phyloP scores from a whole-genome alignment of 164 flowering plant species.

The Platanus orientalis region DNA sequence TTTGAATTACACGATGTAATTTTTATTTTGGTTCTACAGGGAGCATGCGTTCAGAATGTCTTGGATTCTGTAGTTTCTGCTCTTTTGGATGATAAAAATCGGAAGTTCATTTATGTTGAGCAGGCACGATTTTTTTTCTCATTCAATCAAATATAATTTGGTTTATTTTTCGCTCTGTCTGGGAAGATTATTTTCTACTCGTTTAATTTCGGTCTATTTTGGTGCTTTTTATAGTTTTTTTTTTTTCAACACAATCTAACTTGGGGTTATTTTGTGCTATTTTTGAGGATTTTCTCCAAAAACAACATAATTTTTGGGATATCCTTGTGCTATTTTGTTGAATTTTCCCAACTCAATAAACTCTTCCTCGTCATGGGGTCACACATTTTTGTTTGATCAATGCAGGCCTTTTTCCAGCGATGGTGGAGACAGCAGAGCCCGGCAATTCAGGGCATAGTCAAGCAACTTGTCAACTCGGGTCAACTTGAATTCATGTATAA shows the following conservation, averaged over 20 bases:
- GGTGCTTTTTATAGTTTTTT: too few relatives aligned
- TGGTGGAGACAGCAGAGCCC: constrained; percentile 62
- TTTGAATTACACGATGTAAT: too few relatives aligned
- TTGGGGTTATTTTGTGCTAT: background rate
- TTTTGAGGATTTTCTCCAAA: too few relatives aligned
- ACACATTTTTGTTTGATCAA: too few relatives aligned
- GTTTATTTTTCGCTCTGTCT: too few relatives aligned
- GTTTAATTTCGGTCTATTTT: too few relatives aligned
- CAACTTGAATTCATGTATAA: constrained; percentile 53
- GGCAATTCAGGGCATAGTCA: constrained; percentile 30
- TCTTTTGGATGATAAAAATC: constrained; percentile 49
- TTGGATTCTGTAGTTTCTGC: constrained; percentile 52
- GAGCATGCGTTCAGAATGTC: constrained; percentile 67
- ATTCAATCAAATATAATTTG: too few relatives aligned
- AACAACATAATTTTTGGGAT: too few relatives aligned
- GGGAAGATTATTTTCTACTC: too few relatives aligned
- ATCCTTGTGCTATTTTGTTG: background rate
- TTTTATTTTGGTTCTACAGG: constrained; percentile 27
- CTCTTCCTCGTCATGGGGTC: too few relatives aligned
- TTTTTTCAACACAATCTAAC: too few relatives aligned
- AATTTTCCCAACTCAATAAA: too few relatives aligned
- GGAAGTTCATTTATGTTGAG: constrained; percentile 63
- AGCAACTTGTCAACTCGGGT: constrained; percentile 44
- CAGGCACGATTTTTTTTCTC: constrained; percentile 19
- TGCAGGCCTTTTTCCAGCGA: constrained; percentile 55